Percentiles rank a stretch among this genome's conserved stretches.
phyloP scores from a whole-genome alignment of 1,284 basidiomycete species.

The Pascua guehoae region DNA sequence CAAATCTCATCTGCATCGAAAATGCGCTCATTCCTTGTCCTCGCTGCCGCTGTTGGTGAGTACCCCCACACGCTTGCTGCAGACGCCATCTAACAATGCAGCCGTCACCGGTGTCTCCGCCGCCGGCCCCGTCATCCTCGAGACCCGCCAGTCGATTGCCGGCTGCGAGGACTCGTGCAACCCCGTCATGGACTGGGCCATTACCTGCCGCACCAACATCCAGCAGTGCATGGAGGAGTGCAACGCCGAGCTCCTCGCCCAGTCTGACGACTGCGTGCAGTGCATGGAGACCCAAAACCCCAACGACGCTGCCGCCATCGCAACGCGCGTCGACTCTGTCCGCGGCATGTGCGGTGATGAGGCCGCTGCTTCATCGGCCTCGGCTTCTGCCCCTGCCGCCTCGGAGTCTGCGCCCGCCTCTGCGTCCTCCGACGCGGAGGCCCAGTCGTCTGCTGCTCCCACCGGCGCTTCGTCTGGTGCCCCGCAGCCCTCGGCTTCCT shows the following conservation, averaged over 20 bases:
- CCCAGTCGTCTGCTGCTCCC: not conserved
- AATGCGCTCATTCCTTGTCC: conserved; percentile 10
- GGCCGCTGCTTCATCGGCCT: not conserved
- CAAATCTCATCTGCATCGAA: not conserved
- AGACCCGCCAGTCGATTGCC: conserved; percentile 8
- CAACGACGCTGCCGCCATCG: conserved; percentile 1
- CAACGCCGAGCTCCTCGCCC: conserved; percentile 13
- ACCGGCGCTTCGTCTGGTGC: not conserved
- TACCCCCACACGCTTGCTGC: not conserved
- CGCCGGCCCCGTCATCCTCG: not conserved
- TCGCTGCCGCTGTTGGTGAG: conserved; percentile 14
- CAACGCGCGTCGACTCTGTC: conserved; percentile 9
- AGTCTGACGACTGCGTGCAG: conserved; percentile 7
- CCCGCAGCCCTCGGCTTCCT: not conserved
- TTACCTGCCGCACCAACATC: conserved; percentile 15
- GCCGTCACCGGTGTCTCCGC: conserved; percentile 11
- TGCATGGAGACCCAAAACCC: conserved; percentile 17
- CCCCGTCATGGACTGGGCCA: conserved; percentile 18
- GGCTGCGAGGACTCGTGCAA: conserved; percentile 17
- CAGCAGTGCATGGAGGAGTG: conserved; percentile 16
- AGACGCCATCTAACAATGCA: not conserved
- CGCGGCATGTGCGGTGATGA: conserved; percentile 13
- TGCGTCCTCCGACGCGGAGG: not conserved
- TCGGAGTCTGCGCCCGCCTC: not conserved
- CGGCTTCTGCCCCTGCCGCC: not conserved